phyloP scores from a whole-genome alignment of 352 stramenopile genomes.

The Peronospora belbahrii region DNA sequence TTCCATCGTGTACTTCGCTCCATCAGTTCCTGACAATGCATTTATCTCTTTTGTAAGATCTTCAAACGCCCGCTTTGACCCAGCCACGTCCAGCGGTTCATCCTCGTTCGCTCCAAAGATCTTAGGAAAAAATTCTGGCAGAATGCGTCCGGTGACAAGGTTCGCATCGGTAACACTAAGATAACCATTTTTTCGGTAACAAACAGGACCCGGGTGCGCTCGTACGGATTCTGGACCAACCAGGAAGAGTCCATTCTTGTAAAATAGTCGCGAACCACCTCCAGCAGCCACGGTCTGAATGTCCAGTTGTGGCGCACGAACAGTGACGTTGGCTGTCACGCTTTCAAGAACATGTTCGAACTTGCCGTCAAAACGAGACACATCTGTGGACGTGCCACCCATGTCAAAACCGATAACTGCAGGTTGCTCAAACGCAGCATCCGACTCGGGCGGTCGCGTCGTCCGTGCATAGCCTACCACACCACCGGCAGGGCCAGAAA shows the following conservation, averaged over 20 bases:
- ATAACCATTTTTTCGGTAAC: constrained; percentile 95
- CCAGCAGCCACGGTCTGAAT: constrained; percentile 98
- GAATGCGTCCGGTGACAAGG: constrained; percentile 94
- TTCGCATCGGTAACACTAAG: constrained; percentile 98
- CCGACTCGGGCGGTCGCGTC: constrained; percentile 44
- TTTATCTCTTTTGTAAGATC: constrained; percentile 87
- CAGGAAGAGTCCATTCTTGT: constrained; percentile 94
- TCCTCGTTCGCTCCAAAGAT: constrained; percentile 98
- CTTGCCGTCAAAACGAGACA: constrained; percentile 93
- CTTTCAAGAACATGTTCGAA: constrained; percentile 98
- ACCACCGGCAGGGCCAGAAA: constrained; percentile 91
- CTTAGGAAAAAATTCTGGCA: constrained; percentile 95
- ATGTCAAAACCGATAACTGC: constrained; percentile 98
- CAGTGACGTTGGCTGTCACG: constrained; percentile 95
- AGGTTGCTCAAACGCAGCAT: constrained; percentile 8
- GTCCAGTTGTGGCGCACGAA: constrained; percentile 96
- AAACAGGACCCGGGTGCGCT: constrained; percentile 93
- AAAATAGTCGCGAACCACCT: constrained; percentile 94
- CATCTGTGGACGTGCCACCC: constrained; percentile 97
- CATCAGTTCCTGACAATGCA: constrained; percentile 41
- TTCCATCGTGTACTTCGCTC: constrained; percentile 74
- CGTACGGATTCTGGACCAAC: constrained; percentile 96
- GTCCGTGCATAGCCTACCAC: constrained; percentile 97
- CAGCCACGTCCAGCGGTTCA: constrained; percentile 93
- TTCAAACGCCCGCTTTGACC: constrained; percentile 88